Evolutionary conservation across 2,329 filamentous ascomycete species (phyloP), one percentile per base, ranked within the genome.

Genomic region (Aspergillus transmontanensis): DNA sequence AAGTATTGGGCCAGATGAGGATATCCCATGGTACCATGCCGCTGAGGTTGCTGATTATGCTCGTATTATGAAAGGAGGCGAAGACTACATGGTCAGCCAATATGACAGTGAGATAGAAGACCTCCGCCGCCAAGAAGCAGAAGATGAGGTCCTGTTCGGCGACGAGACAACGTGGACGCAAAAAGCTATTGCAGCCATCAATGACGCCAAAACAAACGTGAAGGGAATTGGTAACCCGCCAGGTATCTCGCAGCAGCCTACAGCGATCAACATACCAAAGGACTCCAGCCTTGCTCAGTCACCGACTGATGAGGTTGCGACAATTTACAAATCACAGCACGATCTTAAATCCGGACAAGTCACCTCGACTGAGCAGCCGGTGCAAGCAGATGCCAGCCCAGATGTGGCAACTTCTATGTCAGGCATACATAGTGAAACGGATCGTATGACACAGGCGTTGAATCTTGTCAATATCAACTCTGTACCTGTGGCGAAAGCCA

Each of bases 21-120:
- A 94, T 71, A 87, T 98, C 41, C 95, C 95, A 0, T 99, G 95
- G 95, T 93, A 96, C 76, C 93, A 95, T 78, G 93, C 92, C 6
- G 93, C 93, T 11, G 96, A 97, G 71, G 93, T 97, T 41, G 86
- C 96, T 74, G 95, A 99, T 75, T 99, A 97, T 77, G 93, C 94
- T 19, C 88, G 94, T 45, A 90, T 98, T 60, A 97, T 99, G 92
- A 96, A 94, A 75, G 95, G 94, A 7, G 94, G 92, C 5, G 88
- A 91, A 71, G 89, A 91, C 39, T 99, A 99, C 75, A 94, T 99
- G 90, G 75, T 82, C 14, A 84, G 87, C 59, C 91, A 98, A 73
- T 94, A 90, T 70, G 88, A 96, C 66, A 81, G 86, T 43, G 94
- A 98, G 75, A 89, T 97, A 41, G 81, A 86, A 45, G 89, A 92